These are phyloP conservation scores for Multifurca ochricompacta DNA, from an alignment of 768 basidiomycete species.

Conservation along the genomic window DNA sequence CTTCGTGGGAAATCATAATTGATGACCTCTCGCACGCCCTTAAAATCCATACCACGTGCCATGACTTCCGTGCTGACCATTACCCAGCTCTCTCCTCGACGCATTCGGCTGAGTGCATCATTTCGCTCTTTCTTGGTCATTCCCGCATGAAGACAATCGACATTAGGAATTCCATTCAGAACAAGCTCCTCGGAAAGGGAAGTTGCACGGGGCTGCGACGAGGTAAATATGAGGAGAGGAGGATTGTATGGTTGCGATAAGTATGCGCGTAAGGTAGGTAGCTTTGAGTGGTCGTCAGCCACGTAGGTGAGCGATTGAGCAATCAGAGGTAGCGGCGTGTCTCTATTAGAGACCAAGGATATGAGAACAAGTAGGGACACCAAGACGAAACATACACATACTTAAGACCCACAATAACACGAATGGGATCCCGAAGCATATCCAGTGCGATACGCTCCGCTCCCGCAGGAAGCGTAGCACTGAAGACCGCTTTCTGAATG, in stretches of 20 bases:
- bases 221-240: constrained; percentile 87
- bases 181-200: constrained; percentile 77
- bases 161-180: constrained; percentile 68
- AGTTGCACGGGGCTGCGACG: constrained; percentile 76
- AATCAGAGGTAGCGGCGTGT: constrained; percentile 90
- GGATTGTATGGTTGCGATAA: constrained; percentile 80
- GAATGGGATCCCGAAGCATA: constrained; percentile 78
- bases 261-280: constrained; percentile 78
- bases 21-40: constrained; percentile 86
- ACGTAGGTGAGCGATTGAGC: constrained; percentile 85
- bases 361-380: not conserved
- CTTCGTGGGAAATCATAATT: constrained; percentile 97
- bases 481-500: constrained; percentile 85
- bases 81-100: constrained; percentile 86
- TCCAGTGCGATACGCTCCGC: constrained; percentile 82
- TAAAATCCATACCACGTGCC: constrained; percentile 98
- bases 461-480: constrained; percentile 86
- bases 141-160: constrained; percentile 88
- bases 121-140: constrained; percentile 84
- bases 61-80: constrained; percentile 96
- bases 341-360: constrained; percentile 40
- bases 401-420: constrained; percentile 97
- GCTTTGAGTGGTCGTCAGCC: constrained; percentile 89
- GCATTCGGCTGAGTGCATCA: constrained; percentile 77
- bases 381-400: constrained; percentile 33